phyloP scores from a whole-genome alignment of 352 stramenopile genomes.

The Phytophthora sp. region DNA sequence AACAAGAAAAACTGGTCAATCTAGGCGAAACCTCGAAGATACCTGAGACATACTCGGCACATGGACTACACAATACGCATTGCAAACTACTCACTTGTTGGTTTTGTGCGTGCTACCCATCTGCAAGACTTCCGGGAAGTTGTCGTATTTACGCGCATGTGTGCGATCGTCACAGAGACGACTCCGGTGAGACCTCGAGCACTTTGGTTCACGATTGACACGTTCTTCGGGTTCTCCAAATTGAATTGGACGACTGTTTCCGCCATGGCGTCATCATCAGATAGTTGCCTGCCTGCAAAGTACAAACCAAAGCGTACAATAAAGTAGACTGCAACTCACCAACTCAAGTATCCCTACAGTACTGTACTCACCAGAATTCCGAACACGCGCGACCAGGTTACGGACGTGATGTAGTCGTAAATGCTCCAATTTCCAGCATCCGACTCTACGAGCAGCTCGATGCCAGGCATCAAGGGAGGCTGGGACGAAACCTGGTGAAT shows the following conservation, averaged over 20 bases:
- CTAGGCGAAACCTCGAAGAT: neutral
- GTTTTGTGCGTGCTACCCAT: slow-evolving; percentile 13
- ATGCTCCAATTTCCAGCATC: neutral
- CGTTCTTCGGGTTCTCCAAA: neutral
- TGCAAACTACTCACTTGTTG: slow-evolving; percentile 6
- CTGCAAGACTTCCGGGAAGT: slow-evolving; percentile 6
- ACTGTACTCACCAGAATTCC: neutral
- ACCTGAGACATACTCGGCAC: too few relatives aligned
- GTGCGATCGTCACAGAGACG: slow-evolving; percentile 1
- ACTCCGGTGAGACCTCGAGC: neutral
- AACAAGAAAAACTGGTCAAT: slow-evolving; percentile 11
- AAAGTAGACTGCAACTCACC: too few relatives aligned
- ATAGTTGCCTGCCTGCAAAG: neutral
- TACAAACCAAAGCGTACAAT: too few relatives aligned
- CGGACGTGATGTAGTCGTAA: slow-evolving; percentile 7
- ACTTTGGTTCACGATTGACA: slow-evolving; percentile 16
- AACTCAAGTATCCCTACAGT: too few relatives aligned
- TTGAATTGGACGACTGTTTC: slow-evolving; percentile 7
- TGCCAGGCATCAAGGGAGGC: slow-evolving; percentile 8
- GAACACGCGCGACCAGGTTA: neutral
- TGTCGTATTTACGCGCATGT: slow-evolving; percentile 8
- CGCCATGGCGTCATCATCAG: slow-evolving; percentile 5
- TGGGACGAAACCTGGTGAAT: slow-evolving; percentile 13
- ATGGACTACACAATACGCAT: too few relatives aligned
- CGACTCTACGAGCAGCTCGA: slow-evolving; percentile 1